Base-by-base conservation (phyloP, 345 rosid genomes). In the Dimocarpus longan region DNA sequence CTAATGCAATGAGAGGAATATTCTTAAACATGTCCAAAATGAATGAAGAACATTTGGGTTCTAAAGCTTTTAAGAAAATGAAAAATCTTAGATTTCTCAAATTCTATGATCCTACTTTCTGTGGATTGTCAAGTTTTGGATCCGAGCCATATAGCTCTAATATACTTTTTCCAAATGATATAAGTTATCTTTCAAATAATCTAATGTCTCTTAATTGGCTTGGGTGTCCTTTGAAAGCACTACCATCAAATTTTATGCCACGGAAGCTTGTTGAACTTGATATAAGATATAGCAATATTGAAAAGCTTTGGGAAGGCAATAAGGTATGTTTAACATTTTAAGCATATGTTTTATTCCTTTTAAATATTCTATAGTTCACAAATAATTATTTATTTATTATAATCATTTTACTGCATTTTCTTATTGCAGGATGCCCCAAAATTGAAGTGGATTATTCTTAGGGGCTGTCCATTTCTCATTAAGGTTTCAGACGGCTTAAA, bases 391-490 rank as follows among this genome's bases (percentile, higher is more conserved):
- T 11, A 48, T 15, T 60, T 42, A 42, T 39, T 59, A 3, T 21
- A 5, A 0, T 8, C 5, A 6, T 57, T 37, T 19, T 48, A 48
- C 1, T 48, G 37, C 2, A 3, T 28, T n/a, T 5, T 21, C 22
- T 22, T 69, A 8, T 46, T 46, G 8, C 62, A 74, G 82, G 0
- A 40, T 24, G 62, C 75, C 8, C 1, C 5, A 15, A 66, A 66
- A 10, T 56, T 79, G n/a, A 59, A 69, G 69, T 52, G 71, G 76
- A 66, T 86, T 1, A 71, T 77, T 19, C 86, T 88, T 5, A 26
- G 69, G 18, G 15, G 66, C 28, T 86, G 81, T 8, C 0, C 44
- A 48, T 68, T 1, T 32, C 37, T 32, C 37, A 32, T 32, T 32
- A 32, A 32, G 37, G 37, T 32, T 3, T 32, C 37, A 32, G 4